Base-by-base conservation (phyloP, 1,284 basidiomycete genomes). In the Leccinum pachyderme region DNA sequence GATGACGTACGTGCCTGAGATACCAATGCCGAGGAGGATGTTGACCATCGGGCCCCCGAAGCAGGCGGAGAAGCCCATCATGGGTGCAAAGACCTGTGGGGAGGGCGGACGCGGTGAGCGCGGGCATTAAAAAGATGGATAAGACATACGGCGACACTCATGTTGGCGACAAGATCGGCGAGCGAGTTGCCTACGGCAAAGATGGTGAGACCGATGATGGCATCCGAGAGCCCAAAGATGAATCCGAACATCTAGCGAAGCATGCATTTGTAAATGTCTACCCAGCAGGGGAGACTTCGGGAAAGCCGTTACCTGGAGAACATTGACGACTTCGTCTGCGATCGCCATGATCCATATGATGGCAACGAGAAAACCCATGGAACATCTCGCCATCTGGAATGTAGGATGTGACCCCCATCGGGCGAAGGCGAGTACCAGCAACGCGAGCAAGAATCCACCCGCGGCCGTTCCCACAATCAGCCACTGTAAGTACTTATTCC, bases 11-110 rank as follows among this genome's bases (percentile, higher is more conserved):
- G 84, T 81, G 15, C 92, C 89, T 0, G 89, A 88, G 54, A 93
- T 78, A 43, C 93, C 91, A 56, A 94, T 80, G 12, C 93, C 93
- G 51, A 99, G 84, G 4, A 98, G 83, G 61, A 99, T 92, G 74
- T 98, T 99, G 63, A 98, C 86, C 93, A 99, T 95, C 0, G 94
- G 94, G 2, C 93, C 90, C 49, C 93, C 93, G 64, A 95, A 95
- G 71, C 95, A 98, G 0, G 91, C 94, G 7, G 92, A 91, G 73
- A 96, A 93, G 22, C 87, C 93, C 92, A 94, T 94, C 64, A 90
- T 84, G 27, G 89, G 89, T 11, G 89, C 88, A 65, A 90, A 91
- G 29, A 86, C 86, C 85, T 87, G 18, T 18, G 31, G 24, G n/a
- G n/a, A 5, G 53, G 37, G 15, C 4, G 15, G 44, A 13, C 4